phyloP scores from a whole-genome alignment of 2,329 filamentous ascomycete genomes.

The Colletotrichum acutatum region DNA sequence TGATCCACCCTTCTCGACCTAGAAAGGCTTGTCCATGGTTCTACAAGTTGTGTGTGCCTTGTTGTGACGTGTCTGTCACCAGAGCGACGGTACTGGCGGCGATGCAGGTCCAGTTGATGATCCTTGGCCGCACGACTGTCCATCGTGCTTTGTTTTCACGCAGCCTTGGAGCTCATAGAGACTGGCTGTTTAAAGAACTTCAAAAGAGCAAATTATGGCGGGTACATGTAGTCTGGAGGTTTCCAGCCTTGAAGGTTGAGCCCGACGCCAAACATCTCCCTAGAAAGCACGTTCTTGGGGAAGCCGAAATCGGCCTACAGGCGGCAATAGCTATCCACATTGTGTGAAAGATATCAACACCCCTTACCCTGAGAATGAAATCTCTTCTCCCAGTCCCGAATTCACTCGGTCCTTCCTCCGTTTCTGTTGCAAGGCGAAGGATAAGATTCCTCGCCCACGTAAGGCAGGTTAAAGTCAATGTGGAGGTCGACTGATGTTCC shows the following conservation, averaged over 20 bases:
- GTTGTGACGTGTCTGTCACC: background rate
- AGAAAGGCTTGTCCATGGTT: background rate
- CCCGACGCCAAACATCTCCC: background rate
- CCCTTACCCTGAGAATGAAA: background rate
- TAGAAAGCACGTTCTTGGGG: background rate
- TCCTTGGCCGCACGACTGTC: background rate
- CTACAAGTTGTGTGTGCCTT: background rate
- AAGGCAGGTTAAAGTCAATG: background rate
- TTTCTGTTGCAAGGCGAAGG: background rate
- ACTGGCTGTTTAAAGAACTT: background rate
- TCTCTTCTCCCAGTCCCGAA: background rate
- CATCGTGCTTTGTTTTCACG: background rate
- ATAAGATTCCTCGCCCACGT: background rate
- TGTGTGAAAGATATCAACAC: background rate
- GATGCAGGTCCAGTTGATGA: background rate
- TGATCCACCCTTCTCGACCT: background rate
- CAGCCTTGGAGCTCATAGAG: background rate
- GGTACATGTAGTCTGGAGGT: background rate
- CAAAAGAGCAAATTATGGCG: background rate
- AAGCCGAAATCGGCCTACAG: no score
- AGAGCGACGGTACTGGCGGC: background rate
- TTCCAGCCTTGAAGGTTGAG: background rate
- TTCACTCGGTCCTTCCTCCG: background rate
- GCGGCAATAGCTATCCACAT: background rate
- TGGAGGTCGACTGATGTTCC: background rate